These are phyloP conservation scores for Melastoma candidum DNA, from an alignment of 441 rosid species.

Conservation along the genomic window DNA sequence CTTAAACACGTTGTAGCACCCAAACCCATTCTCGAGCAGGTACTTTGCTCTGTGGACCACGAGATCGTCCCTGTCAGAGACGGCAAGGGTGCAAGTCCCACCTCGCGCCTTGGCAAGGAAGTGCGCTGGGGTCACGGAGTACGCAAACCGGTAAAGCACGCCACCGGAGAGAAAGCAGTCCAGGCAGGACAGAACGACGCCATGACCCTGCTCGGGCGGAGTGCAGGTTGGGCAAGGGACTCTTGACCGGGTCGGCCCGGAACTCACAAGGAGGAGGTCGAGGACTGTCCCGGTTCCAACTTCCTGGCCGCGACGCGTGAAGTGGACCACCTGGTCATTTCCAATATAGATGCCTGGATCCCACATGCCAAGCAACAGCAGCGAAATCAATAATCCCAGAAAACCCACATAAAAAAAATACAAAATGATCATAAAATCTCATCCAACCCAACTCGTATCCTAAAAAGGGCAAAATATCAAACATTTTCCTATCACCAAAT, in stretches of 20 bases:
- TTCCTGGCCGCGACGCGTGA: constrained; percentile 84
- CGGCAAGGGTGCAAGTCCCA: constrained; percentile 86
- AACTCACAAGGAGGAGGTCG: constrained; percentile 59
- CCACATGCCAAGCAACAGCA: background rate
- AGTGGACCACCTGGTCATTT: constrained; percentile 68
- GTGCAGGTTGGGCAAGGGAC: constrained; percentile 58
- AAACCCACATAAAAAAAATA: too few species aligned
- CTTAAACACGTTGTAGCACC: constrained; percentile 69
- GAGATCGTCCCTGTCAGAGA: constrained; percentile 37
- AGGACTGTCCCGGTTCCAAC: constrained; percentile 79
- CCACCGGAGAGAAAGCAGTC: constrained; percentile 87
- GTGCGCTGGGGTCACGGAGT: constrained; percentile 63
- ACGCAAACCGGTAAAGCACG: constrained; percentile 58
- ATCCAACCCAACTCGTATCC: too few species aligned
- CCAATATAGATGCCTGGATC: constrained; percentile 70
- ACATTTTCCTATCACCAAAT: too few species aligned
- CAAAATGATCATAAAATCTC: too few species aligned
- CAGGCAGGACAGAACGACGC: constrained; percentile 72
- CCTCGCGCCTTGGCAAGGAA: constrained; percentile 85
- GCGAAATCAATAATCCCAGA: too few species aligned
- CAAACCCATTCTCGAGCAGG: constrained; percentile 73
- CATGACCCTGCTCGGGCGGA: constrained; percentile 40
- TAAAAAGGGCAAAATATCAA: too few species aligned
- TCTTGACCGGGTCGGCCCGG: constrained; percentile 44
- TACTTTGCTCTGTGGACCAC: constrained; percentile 62